These are phyloP conservation scores for Teratosphaeria epicoccoides DNA, from an alignment of 2,329 filamentous ascomycete species.

Conservation along the genomic window DNA sequence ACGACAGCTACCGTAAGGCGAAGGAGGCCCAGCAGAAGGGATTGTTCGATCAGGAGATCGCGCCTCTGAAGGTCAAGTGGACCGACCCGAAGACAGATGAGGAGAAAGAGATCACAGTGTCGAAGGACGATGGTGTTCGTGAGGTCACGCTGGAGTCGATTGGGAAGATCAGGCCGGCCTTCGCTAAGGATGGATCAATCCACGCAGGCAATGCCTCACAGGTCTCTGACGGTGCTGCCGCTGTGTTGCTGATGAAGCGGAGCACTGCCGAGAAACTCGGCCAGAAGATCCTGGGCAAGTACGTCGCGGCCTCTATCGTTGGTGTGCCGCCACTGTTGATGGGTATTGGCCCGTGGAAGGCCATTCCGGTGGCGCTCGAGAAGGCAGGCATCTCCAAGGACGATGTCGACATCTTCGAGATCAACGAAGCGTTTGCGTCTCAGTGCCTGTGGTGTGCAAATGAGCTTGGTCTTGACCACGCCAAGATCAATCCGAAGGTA, in stretches of 20 bases:
- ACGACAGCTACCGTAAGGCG: slow-evolving; percentile 86
- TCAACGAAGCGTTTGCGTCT: slow-evolving; percentile 96
- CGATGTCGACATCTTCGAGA: slow-evolving; percentile 95
- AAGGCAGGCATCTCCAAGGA: slow-evolving; percentile 78
- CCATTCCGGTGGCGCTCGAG: slow-evolving; percentile 82
- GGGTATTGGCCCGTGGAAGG: slow-evolving; percentile 91
- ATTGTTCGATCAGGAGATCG: slow-evolving; percentile 89
- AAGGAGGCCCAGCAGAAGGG: slow-evolving; percentile 72
- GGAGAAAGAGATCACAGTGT: slow-evolving; percentile 70
- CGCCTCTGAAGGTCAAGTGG: slow-evolving; percentile 73
- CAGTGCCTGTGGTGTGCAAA: slow-evolving; percentile 92
- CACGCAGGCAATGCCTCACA: slow-evolving; percentile 95
- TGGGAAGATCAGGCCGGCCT: slow-evolving; percentile 82
- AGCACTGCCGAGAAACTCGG: slow-evolving; percentile 79
- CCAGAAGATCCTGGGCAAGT: slow-evolving; percentile 86
- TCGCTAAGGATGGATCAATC: slow-evolving; percentile 83
- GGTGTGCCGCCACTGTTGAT: slow-evolving; percentile 89
- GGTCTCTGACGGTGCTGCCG: slow-evolving; percentile 90
- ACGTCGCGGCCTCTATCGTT: slow-evolving; percentile 71
- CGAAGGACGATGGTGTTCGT: slow-evolving; percentile 78
- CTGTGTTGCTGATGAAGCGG: slow-evolving; percentile 91
- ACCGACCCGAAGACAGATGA: slow-evolving; percentile 87
- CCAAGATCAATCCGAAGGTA: slow-evolving; percentile 95
- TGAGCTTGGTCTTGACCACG: slow-evolving; percentile 67
- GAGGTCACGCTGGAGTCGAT: slow-evolving; percentile 77